Conservation (phyloP, 2,329 filamentous ascomycete species). For the Aspergillus thermomutatus region DNA sequence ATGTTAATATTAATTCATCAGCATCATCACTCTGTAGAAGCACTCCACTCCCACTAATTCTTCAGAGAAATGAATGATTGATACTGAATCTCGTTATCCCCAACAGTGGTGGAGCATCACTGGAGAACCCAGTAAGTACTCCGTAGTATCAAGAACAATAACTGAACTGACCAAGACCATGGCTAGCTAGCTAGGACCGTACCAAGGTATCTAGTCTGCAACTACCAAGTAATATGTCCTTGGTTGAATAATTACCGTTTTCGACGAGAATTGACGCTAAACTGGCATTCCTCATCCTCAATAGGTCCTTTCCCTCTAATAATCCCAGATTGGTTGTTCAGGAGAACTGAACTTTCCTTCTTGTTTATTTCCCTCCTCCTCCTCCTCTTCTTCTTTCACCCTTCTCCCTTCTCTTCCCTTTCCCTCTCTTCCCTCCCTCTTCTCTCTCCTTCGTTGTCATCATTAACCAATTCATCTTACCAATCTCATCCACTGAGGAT, state of each 20-base stretch:
- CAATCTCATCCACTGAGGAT: not conserved
- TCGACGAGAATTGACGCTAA: not conserved
- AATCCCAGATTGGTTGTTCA: not conserved
- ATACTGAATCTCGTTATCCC: not conserved
- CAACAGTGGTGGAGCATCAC: too few relatives aligned
- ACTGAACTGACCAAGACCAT: not conserved
- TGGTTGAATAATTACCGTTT: not conserved
- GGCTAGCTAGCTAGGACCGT: not conserved
- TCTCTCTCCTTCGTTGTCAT: not conserved
- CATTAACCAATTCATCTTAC: constrained; percentile 1
- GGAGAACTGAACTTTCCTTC: not conserved
- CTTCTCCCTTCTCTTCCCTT: not conserved
- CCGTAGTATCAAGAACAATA: not conserved
- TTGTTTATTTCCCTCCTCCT: constrained; percentile 4
- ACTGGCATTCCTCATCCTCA: not conserved
- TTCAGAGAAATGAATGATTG: not conserved
- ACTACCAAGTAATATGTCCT: too few relatives aligned
- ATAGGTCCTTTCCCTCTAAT: not conserved
- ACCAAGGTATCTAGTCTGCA: not conserved
- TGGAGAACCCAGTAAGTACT: too few relatives aligned
- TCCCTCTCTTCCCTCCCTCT: constrained; percentile 2
- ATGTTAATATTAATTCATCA: not conserved
- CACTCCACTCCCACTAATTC: too few relatives aligned
- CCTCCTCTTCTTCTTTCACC: not conserved
- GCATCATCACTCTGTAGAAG: not conserved